Base-by-base conservation (phyloP, 2,329 filamentous ascomycete species). In the Dactylella cylindrospora region DNA sequence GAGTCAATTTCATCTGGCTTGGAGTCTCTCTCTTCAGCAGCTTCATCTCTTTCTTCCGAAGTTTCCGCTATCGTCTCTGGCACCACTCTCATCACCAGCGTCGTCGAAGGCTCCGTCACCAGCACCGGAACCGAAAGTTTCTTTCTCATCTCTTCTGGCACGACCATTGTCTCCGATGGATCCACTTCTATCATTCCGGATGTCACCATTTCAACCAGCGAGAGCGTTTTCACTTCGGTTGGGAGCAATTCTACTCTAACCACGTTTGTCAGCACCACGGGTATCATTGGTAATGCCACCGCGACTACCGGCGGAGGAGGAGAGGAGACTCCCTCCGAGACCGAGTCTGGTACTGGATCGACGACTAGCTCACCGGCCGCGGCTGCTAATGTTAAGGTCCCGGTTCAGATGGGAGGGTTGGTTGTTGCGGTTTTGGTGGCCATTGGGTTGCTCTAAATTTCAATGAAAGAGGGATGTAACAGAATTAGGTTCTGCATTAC, bases 81-180 rank as follows among this genome's bases (percentile, higher is more conserved):
- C 9, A 54, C 57, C 31, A 54, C 49, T 6, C 31, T 62, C 13
- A 15, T 62, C 22, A 54, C 49, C 38, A 40, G 35, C 31, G 54
- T 49, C 36, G 13, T 62, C 25, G 43, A 41, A 5, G 36, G 28
- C n/a, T 35, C 44, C 10, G 5, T 47, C 6, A 17, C 35, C n/a
- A 43, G 41, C 35, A 62, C 57, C n/a, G 57, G 57, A n/a, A 62
- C 57, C 9, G 35, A 62, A 25, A 54, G 49, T 9, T 23, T 62
- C 28, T 54, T 31, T 33, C 12, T 54, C 20, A 31, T 62, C 32
- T 62, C 57, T 20, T 49, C 57, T 12, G 57, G 57, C 6, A 62
- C 57, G 31, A 62, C 57, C n/a, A 33, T 62, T n/a, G 31, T 45
- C 19, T 44, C 43, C 15, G 22, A 40, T 26, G 49, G 57, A 6